Base-by-base conservation (phyloP, 192 early-diverging fungal species). In the Podila verticillata region DNA sequence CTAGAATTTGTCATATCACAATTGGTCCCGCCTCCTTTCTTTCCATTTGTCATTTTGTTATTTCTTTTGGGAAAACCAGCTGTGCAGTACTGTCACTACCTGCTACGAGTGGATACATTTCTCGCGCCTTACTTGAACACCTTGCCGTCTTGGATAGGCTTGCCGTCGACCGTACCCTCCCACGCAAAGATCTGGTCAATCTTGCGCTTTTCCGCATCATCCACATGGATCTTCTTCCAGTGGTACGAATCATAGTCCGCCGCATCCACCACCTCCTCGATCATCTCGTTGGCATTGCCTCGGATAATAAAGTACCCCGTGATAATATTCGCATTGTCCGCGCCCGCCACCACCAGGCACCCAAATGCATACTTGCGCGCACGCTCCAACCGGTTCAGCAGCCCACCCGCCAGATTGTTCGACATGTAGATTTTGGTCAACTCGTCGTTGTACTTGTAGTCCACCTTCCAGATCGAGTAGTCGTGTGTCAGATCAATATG, bases 401-500 rank as follows among this genome's bases (percentile, higher is more conserved):
- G 92, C 58, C 95, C 95, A 68, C 95, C 93, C 35, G 96, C 87
- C 66, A 96, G 85, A 89, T 96, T 96, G 86, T 87, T 88, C 57
- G 93, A 91, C 95, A 96, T 95, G 89, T 93, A 96, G n/a, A 87
- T 79, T 79, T 81, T 59, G 73, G 92, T 93, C 48, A 96, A 85
- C 86, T 96, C 95, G 57, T 87, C 81, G 82, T 96, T 96, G 91
- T 96, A 96, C 84, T 95, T 95, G 91, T 96, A 96, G 70, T 92
- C 88, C 44, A 93, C 91, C 79, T 90, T 89, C 89, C 89, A 96
- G 84, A 96, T 86, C 47, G 94, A 93, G 90, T 87, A 96, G 73
- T 94, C 95, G 58, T 92, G 84, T 17, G 51, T 54, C n/a, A 91
- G 68, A 78, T 96, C 95, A 70, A 72, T 91, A 82, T 96, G 74